Evolutionary conservation across 2,329 filamentous ascomycete genomes (phyloP), one percentile per base, ranked within the genome.

Genomic region (Hortaea sp.): DNA sequence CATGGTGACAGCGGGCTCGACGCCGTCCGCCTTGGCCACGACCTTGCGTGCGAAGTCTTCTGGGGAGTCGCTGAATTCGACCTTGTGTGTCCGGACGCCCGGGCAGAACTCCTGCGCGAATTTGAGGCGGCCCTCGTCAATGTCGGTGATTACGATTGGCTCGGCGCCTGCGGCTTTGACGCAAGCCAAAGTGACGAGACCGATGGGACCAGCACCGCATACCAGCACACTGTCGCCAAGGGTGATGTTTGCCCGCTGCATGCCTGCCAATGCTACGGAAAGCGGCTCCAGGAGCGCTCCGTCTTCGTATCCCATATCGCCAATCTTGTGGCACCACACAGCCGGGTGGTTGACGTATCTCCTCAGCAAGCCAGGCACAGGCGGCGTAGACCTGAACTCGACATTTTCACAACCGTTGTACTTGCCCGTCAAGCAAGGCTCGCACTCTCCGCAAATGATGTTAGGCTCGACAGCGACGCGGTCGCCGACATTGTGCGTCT

Each of bases 321-420:
- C 87, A 57, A 97, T 92, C 75, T 94, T 94, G 74, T 95, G 88
- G 71, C 90, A 95, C 88, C 89, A 95, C 42, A 84, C 75, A 13
- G 89, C 88, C 2, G 88, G 89, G 72, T 95, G 90, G 72, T 90
- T 94, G 70, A 95, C 85, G 66, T 95, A 95, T 66, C 90, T 81
- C 57, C 90, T 80, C 57, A 97, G 75, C 52, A 97, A 77, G 32
- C 90, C 92, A 6, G 85, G 78, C 29, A 94, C 81, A 9, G 92
- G 90, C 6, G 92, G 90, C 3, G 92, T 97, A 42, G 87, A 94
- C 43, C 94, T 76, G 73, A 97, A 97, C 45, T 77, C 72, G 54
- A 95, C 88, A 44, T 74, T 76, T 59, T 89, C 85, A 72, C 90
- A 97, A 50, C 89, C 90, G 66, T 97, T 97, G 76, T 97, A 97